Percentiles rank a stretch among this genome's conserved stretches.
phyloP scores from a whole-genome alignment of 116 monocot species.

The Thalassia testudinum region DNA sequence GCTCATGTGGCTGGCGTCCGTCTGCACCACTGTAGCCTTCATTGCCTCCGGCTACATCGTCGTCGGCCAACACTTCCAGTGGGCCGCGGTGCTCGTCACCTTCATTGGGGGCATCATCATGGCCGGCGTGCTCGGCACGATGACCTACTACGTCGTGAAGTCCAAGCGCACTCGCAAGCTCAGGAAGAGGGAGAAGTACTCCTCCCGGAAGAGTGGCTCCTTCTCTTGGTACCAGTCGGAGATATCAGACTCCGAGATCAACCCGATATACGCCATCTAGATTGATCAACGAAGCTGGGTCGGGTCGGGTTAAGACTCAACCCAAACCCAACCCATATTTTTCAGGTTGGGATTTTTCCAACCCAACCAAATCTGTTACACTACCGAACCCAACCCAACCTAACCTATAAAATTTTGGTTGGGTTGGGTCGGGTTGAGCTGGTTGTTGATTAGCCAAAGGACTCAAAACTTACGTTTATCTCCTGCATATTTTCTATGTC shows the following conservation, averaged over 20 bases:
- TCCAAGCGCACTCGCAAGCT: constrained; percentile 41
- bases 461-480: too few species aligned
- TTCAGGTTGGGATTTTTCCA: too few species aligned
- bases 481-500: too few species aligned
- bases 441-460: too few species aligned
- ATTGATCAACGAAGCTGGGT: too few species aligned
- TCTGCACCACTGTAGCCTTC: constrained; percentile 79
- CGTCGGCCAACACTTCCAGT: constrained; percentile 37
- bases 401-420: too few species aligned
- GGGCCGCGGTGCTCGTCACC: constrained; percentile 67
- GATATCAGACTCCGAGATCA: constrained; percentile 62
- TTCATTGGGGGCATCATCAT: constrained; percentile 72
- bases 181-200: constrained; percentile 44
- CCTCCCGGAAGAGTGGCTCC: constrained; percentile 49
- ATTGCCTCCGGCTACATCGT: constrained; percentile 75
- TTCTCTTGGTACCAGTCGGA: constrained; percentile 59
- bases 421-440: too few species aligned
- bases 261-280: constrained; percentile 77
- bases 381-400: too few species aligned
- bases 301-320: too few species aligned
- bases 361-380: too few species aligned
- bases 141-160: constrained; percentile 84
- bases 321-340: too few species aligned
- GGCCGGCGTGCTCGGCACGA: constrained; percentile 71
- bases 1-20: constrained; percentile 89